Conservation (phyloP, 2,329 filamentous ascomycete genomes). For the Bipolaris gigantea region DNA sequence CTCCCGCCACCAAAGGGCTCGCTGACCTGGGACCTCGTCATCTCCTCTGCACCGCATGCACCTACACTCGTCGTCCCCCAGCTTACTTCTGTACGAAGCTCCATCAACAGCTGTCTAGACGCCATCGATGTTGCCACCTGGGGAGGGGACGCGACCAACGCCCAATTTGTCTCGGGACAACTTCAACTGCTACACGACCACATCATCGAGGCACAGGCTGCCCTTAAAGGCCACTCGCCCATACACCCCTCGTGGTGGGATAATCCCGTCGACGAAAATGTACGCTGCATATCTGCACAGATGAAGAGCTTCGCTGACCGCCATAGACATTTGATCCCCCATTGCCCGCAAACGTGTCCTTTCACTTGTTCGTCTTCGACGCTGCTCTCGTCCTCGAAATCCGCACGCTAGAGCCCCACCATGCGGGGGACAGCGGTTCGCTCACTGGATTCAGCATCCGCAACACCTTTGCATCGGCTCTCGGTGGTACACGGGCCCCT, state of each 20-base stretch:
- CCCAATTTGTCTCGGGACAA: conserved; percentile 61
- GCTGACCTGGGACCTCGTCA: conserved; percentile 54
- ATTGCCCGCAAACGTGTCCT: conserved; percentile 68
- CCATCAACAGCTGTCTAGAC: conserved; percentile 81
- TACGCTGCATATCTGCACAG: conserved; percentile 29
- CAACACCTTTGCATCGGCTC: conserved; percentile 55
- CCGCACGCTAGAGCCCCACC: conserved; percentile 65
- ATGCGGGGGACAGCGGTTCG: conserved; percentile 32
- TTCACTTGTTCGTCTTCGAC: conserved; percentile 64
- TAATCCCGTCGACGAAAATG: conserved; percentile 60
- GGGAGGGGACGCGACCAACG: conserved; percentile 66
- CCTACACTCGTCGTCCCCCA: conserved; percentile 67
- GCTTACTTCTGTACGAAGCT: conserved; percentile 70
- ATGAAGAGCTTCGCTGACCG: conserved; percentile 1
- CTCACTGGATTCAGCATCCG: conserved; percentile 57
- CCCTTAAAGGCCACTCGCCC: conserved; percentile 59
- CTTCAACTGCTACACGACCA: conserved; percentile 62
- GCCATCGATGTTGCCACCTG: conserved; percentile 76
- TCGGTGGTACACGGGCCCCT: conserved; percentile 47
- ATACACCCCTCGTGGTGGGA: conserved; percentile 59
- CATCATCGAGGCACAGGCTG: conserved; percentile 61
- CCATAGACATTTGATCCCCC: conserved; percentile 62
- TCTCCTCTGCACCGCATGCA: conserved; percentile 57
- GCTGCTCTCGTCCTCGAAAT: conserved; percentile 62
- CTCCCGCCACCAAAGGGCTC: conserved; percentile 59